Base-by-base conservation (phyloP, 2,329 filamentous ascomycete genomes). In the Aureobasidium musti region DNA sequence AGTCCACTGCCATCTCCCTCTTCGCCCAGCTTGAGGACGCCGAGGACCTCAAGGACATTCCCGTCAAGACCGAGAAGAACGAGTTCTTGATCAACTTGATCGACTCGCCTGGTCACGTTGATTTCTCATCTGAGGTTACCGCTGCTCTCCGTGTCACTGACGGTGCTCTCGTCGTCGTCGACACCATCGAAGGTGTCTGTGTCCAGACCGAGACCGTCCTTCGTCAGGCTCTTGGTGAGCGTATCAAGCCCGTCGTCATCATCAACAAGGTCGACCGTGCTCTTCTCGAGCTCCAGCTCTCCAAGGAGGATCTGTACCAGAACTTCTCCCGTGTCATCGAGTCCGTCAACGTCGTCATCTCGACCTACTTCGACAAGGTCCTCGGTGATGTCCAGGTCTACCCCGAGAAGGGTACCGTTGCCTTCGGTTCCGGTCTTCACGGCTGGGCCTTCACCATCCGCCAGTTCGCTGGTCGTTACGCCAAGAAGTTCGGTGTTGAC, bases 191-290 rank as follows among this genome's bases (percentile, higher is more conserved):
- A 84, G 95, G 95, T 92, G 96, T 99, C 77, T 99, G 95, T 83
- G 95, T 99, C 81, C 95, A 99, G 88, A 99, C 95, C 79, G 95
- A 99, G 90, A 99, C 95, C 79, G 95, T 99, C 78, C 88, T 99
- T 74, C 93, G 95, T 80, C 95, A 99, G 87, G 94, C 95, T 82
- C 92, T 99, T 76, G 91, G 92, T 88, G 95, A 99, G 89, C 94
- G 95, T 85, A 99, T 99, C 84, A 98, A 98, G 91, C 95, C 95
- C 78, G 94, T 99, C 78, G 88, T 97, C 80, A 91, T 97, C 83
- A 97, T 99, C 89, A 99, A 99, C 92, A 99, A 99, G 91, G 95
- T 99, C 82, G 95, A 99, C 81, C 94, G 95, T 85, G 93, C 95
- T 83, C 91, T 99, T 79, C 92, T 99, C 81, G 95, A 99, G 85